Base-by-base conservation (phyloP, 2,329 filamentous ascomycete species). In the Epichloe sylvatica region DNA sequence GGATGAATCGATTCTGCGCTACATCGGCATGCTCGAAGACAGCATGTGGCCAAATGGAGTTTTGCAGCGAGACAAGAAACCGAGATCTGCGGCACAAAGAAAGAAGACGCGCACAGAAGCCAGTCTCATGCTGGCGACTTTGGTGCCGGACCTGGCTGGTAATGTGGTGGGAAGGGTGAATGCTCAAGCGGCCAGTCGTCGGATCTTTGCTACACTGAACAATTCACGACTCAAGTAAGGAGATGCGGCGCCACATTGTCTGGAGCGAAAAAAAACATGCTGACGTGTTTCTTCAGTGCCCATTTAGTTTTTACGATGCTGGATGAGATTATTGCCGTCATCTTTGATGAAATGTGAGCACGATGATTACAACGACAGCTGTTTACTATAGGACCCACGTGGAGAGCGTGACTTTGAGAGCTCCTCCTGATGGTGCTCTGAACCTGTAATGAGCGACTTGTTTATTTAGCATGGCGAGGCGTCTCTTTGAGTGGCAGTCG, bases 161-260 rank as follows among this genome's bases (percentile, higher is more conserved):
- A 95, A 86, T 66, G 94, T 98, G 6, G 94, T 98, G 15, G 92
- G 92, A 4, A 78, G 89, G 59, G 78, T 83, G 41, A 98, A 98
- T 69, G 92, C 94, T 15, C 86, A 94, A 64, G 84, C 84, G 50
- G 92, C 92, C 21, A 90, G 89, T 54, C 78, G 91, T 57, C 84
- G 90, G 59, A 79, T 97, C 45, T 87, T 94, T 70, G 90, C 89
- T 9, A 89, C 86, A 43, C 72, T 97, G 57, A 98, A 98, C 66
- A 98, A 97, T 67, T 76, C 81, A 51, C 76, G 88, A 55, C 71
- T 98, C 57, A 96, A 97, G 85, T 90, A 70, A 73, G 83, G 25
- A 39, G 12, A 36, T 13, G 12, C 8, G 39, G 15, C 19, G 11
- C 6, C n/a, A 12, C 2, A 4, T 9, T 13, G 9, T 30, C 5